Evolutionary conservation across 163 green algal genomes (phyloP).

Genomic region (Prototheca wickerhamii): DNA sequence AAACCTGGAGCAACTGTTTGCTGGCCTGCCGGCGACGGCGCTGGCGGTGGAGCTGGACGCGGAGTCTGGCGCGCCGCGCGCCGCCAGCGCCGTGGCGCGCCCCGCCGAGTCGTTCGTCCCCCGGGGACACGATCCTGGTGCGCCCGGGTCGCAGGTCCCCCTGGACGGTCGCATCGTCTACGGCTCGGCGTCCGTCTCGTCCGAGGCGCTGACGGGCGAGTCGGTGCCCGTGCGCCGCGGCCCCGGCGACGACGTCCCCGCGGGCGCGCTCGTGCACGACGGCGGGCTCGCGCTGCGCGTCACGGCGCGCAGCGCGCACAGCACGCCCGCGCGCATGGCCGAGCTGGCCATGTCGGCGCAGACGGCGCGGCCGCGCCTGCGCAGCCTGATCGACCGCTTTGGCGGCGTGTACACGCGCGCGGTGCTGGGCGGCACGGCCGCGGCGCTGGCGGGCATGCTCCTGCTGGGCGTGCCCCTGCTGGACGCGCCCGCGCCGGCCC

Average conservation of each 20-base stretch:
- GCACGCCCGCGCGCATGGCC: conserved; percentile 79
- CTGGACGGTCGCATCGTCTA: conserved; percentile 46
- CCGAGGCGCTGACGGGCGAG: conserved; percentile 78
- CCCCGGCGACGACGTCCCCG: conserved; percentile 53
- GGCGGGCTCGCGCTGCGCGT: conserved; percentile 71
- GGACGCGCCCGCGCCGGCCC: conserved; percentile 1
- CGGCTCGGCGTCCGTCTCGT: conserved; percentile 44
- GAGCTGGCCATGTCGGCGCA: conserved; percentile 69
- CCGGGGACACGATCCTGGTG: neutral
- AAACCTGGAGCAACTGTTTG: conserved; percentile 53
- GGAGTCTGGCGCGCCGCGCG: neutral
- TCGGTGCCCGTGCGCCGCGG: conserved; percentile 41
- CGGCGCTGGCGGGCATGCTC: conserved; percentile 49
- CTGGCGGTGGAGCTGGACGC: conserved; percentile 25
- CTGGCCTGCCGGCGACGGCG: conserved; percentile 43
- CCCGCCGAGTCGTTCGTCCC: neutral
- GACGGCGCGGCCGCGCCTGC: conserved; percentile 54
- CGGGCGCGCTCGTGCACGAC: conserved; percentile 66
- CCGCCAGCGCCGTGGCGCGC: neutral
- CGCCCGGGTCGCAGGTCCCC: conserved; percentile 23
- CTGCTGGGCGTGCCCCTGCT: conserved; percentile 56
- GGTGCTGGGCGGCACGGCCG: conserved; percentile 56
- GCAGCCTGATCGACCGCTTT: conserved; percentile 67
- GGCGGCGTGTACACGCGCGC: conserved; percentile 65
- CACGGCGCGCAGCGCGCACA: conserved; percentile 42